A percentile compares a stretch with the other conserved stretches of the same genome.
phyloP scores from a whole-genome alignment of 2,329 filamentous ascomycete species.

The Verticillium dahliae region DNA sequence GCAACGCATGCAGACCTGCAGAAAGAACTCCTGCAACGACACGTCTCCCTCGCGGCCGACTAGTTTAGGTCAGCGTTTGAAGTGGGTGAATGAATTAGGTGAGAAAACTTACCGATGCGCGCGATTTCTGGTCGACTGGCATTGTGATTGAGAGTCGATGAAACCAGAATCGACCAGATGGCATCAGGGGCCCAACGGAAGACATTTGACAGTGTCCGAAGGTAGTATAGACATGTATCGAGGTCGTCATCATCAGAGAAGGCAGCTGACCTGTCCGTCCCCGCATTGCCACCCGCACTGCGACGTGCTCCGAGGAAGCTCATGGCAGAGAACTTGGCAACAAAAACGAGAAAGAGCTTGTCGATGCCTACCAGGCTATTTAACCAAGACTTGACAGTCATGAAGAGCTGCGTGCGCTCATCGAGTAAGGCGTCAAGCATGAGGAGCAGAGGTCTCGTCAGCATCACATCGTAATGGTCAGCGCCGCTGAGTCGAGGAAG shows the following conservation, averaged over 20 bases:
- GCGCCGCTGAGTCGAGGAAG: conserved; percentile 42
- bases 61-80: conserved; percentile 21
- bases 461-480: conserved; percentile 63
- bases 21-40: conserved; percentile 61
- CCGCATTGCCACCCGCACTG: conserved; percentile 14
- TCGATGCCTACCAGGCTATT: conserved; percentile 59
- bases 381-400: conserved; percentile 76
- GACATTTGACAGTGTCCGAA: conserved; percentile 68
- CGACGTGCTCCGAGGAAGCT: conserved; percentile 37
- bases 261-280: conserved; percentile 18
- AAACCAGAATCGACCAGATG: conserved; percentile 65
- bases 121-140: conserved; percentile 36
- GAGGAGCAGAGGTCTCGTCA: conserved; percentile 75
- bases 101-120: conserved; percentile 40
- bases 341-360: conserved; percentile 57
- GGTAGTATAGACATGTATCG: conserved; percentile 70
- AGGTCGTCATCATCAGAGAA: conserved; percentile 60
- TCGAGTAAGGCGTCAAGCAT: conserved; percentile 73
- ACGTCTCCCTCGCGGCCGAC: conserved; percentile 49
- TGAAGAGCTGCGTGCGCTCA: conserved; percentile 65
- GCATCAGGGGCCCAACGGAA: conserved; percentile 61
- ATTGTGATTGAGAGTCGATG: conserved; percentile 46
- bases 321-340: conserved; percentile 50
- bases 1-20: conserved; percentile 59
- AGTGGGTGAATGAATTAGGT: too few species aligned